Evolutionary conservation across 2,329 filamentous ascomycete species (phyloP).

Genomic region (Trichoderma sp.): DNA sequence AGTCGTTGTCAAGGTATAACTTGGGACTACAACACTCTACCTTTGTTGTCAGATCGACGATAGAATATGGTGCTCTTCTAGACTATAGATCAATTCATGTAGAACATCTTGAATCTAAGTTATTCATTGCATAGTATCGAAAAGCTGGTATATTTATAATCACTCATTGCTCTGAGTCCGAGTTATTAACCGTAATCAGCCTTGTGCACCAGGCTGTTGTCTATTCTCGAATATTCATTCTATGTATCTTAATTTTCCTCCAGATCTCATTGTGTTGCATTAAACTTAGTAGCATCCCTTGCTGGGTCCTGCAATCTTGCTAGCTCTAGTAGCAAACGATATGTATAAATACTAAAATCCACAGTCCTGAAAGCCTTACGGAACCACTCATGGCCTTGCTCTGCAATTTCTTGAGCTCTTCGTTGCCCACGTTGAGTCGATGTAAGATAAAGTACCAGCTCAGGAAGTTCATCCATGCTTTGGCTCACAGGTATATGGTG

Average conservation of each 20-base stretch:
- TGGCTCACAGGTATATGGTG: constrained; percentile 58
- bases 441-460: constrained; percentile 51
- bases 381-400: constrained; percentile 57
- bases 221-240: too few species aligned
- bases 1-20: background rate
- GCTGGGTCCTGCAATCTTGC: constrained; percentile 43
- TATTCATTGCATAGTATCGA: too few species aligned
- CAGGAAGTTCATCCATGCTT: constrained; percentile 53
- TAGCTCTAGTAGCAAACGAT: constrained; percentile 62
- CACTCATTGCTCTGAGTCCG: too few species aligned
- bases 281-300: background rate
- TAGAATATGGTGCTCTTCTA: background rate
- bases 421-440: constrained; percentile 48
- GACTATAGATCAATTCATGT: background rate
- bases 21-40: background rate
- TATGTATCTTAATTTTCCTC: too few species aligned
- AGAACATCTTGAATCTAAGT: background rate
- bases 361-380: constrained; percentile 54
- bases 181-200: too few species aligned
- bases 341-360: constrained; percentile 62
- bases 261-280: background rate
- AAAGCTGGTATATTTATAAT: too few species aligned
- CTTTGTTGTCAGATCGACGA: background rate
- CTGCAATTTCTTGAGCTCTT: constrained; percentile 54
- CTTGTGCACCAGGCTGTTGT: too few species aligned